Base-by-base conservation (phyloP, 1,284 basidiomycete genomes). In the Ceratobasidium sp. region DNA sequence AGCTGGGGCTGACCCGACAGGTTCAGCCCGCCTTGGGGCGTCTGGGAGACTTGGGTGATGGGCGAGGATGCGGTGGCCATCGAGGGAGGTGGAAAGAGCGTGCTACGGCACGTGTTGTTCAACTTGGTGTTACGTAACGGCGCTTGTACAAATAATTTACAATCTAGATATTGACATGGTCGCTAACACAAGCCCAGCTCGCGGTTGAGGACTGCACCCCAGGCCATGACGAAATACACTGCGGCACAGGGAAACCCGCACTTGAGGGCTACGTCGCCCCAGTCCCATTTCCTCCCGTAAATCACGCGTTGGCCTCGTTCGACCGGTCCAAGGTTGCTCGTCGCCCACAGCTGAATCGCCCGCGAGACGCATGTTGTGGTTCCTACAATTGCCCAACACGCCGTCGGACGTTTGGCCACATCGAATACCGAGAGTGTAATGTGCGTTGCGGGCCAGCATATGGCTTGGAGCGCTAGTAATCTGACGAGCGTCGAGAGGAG, bases 401-500 rank as follows among this genome's bases (percentile, higher is more conserved):
- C 80, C 13, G 89, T 83, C 0, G 93, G 93, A 10, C 92, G 83
- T 60, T 78, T 79, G 17, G 80, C 79, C 68, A 86, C 82, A 43
- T 88, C 86, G 70, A 93, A 83, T 47, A 92, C 77, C 43, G 80
- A 83, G 22, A 94, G 84, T 0, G 90, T 92, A 38, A 91, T 77
- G 70, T 92, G 90, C 6, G 92, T 93, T 8, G 92, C 88, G 1
- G 92, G 91, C 92, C 93, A 94, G 77, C 92, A 80, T 70, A 94
- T 93, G 7, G 90, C 89, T 78, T 94, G 92, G 1, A 94, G 80
- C 0, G 89, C 91, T 53, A 94, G 83, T 1, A 94, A 86, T 10
- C 92, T 87, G 74, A 94, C 90, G 64, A 94, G 85, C 2, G 92
- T 91, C 1, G 92, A 84, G 29, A 92, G 79, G 0, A 91, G 88